Evolutionary conservation across 2,329 filamentous ascomycete species (phyloP).

Genomic region (Raffaelea arxii): DNA sequence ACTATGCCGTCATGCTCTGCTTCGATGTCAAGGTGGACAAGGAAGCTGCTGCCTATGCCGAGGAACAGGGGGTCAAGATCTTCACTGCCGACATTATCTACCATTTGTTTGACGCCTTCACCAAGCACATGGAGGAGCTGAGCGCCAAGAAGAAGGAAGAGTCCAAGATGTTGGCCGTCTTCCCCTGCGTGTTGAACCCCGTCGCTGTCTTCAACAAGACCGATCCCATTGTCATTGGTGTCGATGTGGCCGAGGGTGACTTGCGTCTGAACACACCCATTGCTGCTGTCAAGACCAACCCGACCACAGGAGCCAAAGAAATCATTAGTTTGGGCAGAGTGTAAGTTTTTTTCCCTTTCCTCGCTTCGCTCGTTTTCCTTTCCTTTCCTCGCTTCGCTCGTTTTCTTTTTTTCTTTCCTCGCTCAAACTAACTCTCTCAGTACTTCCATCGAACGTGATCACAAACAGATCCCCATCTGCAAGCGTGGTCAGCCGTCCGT

Average conservation of each 20-base stretch:
- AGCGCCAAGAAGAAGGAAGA: conserved; percentile 92
- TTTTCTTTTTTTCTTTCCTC: not conserved
- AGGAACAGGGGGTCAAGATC: conserved; percentile 91
- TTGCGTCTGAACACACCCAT: conserved; percentile 84
- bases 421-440: conserved; percentile 36
- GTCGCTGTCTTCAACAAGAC: conserved; percentile 99
- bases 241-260: conserved; percentile 88
- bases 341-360: conserved; percentile 52
- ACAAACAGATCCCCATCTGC: conserved; percentile 86
- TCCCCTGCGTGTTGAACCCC: conserved; percentile 81
- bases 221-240: conserved; percentile 84
- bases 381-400: not conserved
- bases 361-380: not conserved
- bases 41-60: conserved; percentile 81
- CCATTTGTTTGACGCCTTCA: conserved; percentile 95
- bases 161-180: conserved; percentile 88
- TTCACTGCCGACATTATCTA: conserved; percentile 99
- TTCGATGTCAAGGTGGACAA: conserved; percentile 99
- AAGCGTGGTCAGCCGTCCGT: conserved; percentile 98
- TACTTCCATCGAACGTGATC: conserved; percentile 93
- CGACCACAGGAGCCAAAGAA: conserved; percentile 72
- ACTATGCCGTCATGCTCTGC: conserved; percentile 98
- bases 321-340: conserved; percentile 82
- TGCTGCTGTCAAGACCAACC: conserved; percentile 73
- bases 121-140: conserved; percentile 81